Percentiles rank a stretch among this genome's conserved stretches.
These are phyloP conservation scores for Neofusicoccum laricinum DNA, from an alignment of 2,329 filamentous ascomycete genomes.

Conservation along the genomic window DNA sequence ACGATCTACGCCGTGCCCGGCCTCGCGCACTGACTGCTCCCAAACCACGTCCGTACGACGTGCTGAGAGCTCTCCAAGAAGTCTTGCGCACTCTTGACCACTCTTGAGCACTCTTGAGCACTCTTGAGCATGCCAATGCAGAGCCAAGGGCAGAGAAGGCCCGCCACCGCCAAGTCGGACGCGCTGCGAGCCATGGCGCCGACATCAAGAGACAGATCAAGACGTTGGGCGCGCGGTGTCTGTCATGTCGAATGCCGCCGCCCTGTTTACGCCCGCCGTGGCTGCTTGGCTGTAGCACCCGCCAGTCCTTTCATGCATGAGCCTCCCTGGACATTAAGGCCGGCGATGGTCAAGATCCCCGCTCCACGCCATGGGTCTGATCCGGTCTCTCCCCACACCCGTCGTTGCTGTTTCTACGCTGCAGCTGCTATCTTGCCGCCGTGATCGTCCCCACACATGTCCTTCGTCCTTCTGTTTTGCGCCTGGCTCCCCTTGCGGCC, in stretches of 20 bases:
- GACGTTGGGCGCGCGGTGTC: neutral
- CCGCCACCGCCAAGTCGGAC: neutral
- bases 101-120: neutral
- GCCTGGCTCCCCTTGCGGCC: neutral
- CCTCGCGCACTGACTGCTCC: neutral
- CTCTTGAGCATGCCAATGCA: neutral
- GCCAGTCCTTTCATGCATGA: constrained; percentile 1
- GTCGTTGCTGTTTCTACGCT: neutral
- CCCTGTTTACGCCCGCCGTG: neutral
- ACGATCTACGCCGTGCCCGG: neutral
- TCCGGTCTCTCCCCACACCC: neutral
- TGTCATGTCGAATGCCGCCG: neutral
- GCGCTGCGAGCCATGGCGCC: neutral
- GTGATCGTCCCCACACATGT: constrained; percentile 4
- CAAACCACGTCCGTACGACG: neutral
- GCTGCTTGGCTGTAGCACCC: neutral
- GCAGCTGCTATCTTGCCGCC: constrained; percentile 12
- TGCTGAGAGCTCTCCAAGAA: neutral
- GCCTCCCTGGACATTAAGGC: constrained; percentile 2
- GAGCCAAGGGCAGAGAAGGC: neutral
- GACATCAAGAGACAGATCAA: neutral
- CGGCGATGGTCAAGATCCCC: neutral
- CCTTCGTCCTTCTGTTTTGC: constrained; percentile 4
- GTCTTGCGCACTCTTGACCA: neutral
- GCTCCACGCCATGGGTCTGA: neutral